Evolutionary conservation across 2,329 filamentous ascomycete genomes (phyloP).

Genomic region (Mollisiaceae sp.): DNA sequence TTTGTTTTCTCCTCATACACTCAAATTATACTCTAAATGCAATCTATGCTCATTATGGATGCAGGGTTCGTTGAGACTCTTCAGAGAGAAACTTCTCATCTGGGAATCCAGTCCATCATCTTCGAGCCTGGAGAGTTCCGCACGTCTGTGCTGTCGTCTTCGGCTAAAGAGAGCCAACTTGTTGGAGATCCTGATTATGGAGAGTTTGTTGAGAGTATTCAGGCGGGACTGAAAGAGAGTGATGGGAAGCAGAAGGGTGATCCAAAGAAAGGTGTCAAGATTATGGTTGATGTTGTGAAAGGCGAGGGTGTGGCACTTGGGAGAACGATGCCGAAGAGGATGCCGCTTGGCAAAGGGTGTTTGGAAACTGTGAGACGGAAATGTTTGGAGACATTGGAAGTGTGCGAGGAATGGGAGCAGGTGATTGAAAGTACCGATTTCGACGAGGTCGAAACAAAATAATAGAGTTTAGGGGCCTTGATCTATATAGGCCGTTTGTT

Average conservation of each 20-base stretch:
- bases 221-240: constrained; percentile 3
- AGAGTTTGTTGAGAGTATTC: not conserved
- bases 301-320: constrained; percentile 24
- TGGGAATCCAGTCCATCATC: constrained; percentile 5
- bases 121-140: constrained; percentile 7
- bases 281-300: constrained; percentile 19
- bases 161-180: not conserved
- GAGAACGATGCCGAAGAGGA: constrained; percentile 9
- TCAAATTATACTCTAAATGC: not conserved
- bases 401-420: not conserved
- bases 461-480: not conserved
- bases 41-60: not conserved
- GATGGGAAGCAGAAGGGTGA: constrained; percentile 12
- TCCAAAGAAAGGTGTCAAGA: constrained; percentile 8
- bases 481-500: not conserved
- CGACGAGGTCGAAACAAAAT: not conserved
- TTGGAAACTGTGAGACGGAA: not conserved
- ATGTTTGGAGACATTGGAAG: not conserved
- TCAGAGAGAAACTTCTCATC: not conserved
- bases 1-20: not conserved
- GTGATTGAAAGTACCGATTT: not conserved
- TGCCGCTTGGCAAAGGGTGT: constrained; percentile 6
- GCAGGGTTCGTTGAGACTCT: constrained; percentile 2
- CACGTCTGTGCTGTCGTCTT: not conserved
- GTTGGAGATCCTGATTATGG: not conserved